Conservation (phyloP, 1,139 yeast species). For the Blastobotrys malaysiensis region DNA sequence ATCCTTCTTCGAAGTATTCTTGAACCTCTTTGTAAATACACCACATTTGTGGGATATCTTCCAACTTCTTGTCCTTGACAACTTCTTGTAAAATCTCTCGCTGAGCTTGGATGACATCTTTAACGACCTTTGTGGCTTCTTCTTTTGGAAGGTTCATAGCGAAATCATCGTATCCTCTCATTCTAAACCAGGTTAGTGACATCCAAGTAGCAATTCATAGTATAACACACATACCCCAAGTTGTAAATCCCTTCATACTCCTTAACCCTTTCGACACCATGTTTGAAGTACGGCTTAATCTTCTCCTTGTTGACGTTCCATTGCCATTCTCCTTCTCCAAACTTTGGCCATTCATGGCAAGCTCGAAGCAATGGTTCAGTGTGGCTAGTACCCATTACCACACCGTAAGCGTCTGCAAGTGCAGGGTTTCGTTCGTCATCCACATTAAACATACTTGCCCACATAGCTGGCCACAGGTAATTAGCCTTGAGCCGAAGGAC, state of each 20-base stretch:
- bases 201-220: not conserved
- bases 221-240: constrained; percentile 6
- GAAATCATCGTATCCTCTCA: constrained; percentile 21
- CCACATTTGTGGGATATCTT: constrained; percentile 21
- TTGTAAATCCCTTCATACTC: constrained; percentile 17
- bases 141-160: constrained; percentile 17
- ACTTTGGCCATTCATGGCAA: constrained; percentile 20
- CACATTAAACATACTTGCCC: constrained; percentile 19
- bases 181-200: not conserved
- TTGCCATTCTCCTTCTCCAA: constrained; percentile 21
- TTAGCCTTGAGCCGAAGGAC: constrained; percentile 18
- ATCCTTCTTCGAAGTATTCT: constrained; percentile 19
- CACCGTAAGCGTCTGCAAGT: constrained; percentile 19
- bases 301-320: constrained; percentile 15
- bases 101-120: constrained; percentile 15
- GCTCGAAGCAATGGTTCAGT: constrained; percentile 22
- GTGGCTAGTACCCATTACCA: constrained; percentile 21
- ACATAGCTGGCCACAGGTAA: constrained; percentile 22
- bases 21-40: constrained; percentile 21
- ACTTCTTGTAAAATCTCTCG: constrained; percentile 13
- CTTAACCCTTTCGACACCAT: constrained; percentile 18
- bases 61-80: constrained; percentile 9
- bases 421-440: constrained; percentile 17
- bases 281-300: constrained; percentile 15
- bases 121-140: constrained; percentile 15